Evolutionary conservation across 768 basidiomycete genomes (phyloP).

Genomic region (Serendipita sp.): DNA sequence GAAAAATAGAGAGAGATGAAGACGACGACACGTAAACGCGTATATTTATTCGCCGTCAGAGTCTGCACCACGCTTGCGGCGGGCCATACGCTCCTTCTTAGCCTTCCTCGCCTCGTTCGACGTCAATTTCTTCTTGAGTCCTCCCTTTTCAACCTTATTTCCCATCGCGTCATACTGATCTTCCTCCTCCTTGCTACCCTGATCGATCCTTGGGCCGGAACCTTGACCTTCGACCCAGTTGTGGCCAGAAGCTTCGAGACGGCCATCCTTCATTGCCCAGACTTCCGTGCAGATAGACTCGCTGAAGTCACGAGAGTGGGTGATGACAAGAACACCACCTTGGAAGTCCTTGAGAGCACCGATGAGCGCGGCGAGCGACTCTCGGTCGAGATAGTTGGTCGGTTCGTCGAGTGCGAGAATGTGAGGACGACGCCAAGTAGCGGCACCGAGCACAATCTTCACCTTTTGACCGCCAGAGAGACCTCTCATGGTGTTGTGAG

Average conservation of each 20-base stretch:
- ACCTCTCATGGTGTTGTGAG: slow-evolving; percentile 99
- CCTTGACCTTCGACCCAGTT: slow-evolving; percentile 99
- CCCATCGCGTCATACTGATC: slow-evolving; percentile 94
- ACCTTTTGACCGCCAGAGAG: slow-evolving; percentile 98
- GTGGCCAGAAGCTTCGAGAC: slow-evolving; percentile 90
- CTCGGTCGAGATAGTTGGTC: slow-evolving; percentile 98
- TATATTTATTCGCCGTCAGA: slow-evolving; percentile 25
- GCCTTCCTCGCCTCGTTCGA: slow-evolving; percentile 73
- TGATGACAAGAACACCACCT: slow-evolving; percentile 95
- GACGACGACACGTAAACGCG: slow-evolving; percentile 11
- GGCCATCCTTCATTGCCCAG: slow-evolving; percentile 98
- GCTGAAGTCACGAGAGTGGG: slow-evolving; percentile 98
- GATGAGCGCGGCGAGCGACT: slow-evolving; percentile 97
- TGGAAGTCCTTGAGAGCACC: slow-evolving; percentile 96
- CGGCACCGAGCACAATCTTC: slow-evolving; percentile 96
- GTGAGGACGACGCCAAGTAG: slow-evolving; percentile 98
- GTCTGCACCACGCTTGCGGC: slow-evolving; percentile 78
- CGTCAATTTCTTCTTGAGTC: slow-evolving; percentile 68
- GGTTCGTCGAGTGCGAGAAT: slow-evolving; percentile 95
- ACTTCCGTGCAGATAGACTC: slow-evolving; percentile 97
- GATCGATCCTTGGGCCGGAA: slow-evolving; percentile 85
- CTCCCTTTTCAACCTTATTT: slow-evolving; percentile 81
- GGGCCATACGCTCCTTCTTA: slow-evolving; percentile 94
- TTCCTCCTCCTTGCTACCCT: slow-evolving; percentile 81
- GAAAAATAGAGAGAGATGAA: not conserved